phyloP scores from a whole-genome alignment of 306 rosid genomes.

The Rubus parviflorus region DNA sequence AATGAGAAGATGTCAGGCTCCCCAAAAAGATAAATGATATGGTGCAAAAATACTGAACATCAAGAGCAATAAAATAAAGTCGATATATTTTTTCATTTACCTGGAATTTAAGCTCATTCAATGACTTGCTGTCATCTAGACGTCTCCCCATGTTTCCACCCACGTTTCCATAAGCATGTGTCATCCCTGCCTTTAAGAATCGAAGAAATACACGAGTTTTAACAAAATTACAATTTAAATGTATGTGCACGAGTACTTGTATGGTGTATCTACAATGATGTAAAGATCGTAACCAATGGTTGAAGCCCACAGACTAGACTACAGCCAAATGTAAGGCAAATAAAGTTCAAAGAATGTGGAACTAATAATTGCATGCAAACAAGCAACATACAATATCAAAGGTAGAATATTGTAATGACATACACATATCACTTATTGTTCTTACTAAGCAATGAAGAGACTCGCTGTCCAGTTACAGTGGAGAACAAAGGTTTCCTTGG shows the following conservation, averaged over 20 bases:
- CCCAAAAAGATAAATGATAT: not conserved
- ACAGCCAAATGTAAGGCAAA: not conserved
- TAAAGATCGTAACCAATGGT: not conserved
- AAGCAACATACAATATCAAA: not conserved
- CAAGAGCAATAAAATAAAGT: not conserved
- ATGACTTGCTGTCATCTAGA: slow-evolving; percentile 39
- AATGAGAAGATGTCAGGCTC: slow-evolving; percentile 17
- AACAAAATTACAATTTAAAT: not conserved
- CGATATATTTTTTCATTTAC: slow-evolving; percentile 16
- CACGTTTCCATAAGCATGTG: slow-evolving; percentile 37
- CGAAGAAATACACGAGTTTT: not conserved
- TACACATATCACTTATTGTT: not conserved
- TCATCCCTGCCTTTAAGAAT: slow-evolving; percentile 40
- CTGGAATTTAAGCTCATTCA: slow-evolving; percentile 52
- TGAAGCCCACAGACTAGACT: not conserved
- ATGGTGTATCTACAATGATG: not conserved
- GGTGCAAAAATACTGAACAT: not conserved
- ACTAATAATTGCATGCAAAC: not conserved
- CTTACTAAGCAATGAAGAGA: not conserved
- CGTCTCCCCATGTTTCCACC: slow-evolving; percentile 45
- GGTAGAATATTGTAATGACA: too few species aligned
- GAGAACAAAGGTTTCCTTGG: not conserved
- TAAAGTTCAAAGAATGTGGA: not conserved
- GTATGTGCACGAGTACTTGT: not conserved
- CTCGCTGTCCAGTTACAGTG: not conserved